phyloP scores from a whole-genome alignment of 2,329 filamentous ascomycete species.

The Aspergillus sp. region DNA sequence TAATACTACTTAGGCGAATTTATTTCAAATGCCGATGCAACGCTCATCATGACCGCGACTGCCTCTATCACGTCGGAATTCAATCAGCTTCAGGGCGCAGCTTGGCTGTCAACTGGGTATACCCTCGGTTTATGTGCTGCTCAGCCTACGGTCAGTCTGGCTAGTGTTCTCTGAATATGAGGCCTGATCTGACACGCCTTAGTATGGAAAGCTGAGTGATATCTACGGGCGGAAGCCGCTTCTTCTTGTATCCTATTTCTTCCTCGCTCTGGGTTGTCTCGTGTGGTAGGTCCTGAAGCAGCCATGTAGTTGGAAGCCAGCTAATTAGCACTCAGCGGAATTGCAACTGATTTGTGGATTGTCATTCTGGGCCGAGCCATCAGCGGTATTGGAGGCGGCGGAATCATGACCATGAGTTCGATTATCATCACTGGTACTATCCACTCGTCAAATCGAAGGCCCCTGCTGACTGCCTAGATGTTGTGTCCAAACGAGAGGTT shows the following conservation, averaged over 20 bases:
- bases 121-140: constrained; percentile 51
- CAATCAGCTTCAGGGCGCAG: constrained; percentile 54
- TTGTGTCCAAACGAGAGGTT: constrained; percentile 49
- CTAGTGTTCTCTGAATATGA: too few species aligned
- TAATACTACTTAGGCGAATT: constrained; percentile 52
- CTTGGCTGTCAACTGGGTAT: constrained; percentile 57
- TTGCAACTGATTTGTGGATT: constrained; percentile 35
- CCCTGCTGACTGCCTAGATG: constrained; percentile 27
- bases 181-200: too few species aligned
- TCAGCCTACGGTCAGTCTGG: constrained; percentile 50
- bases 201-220: constrained; percentile 57
- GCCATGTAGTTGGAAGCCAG: too few species aligned
- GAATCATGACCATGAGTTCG: constrained; percentile 43
- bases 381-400: constrained; percentile 45
- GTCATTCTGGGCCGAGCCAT: constrained; percentile 42
- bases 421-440: constrained; percentile 44
- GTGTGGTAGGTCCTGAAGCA: constrained; percentile 12
- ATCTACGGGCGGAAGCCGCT: constrained; percentile 56
- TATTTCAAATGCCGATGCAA: constrained; percentile 62
- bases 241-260: constrained; percentile 48
- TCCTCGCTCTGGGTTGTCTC: constrained; percentile 51
- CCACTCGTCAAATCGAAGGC: background rate
- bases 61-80: constrained; percentile 62
- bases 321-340: constrained; percentile 27
- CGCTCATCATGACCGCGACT: constrained; percentile 65